phyloP scores from a whole-genome alignment of 2,329 filamentous ascomycete genomes.

The Diaporthe destruens region DNA sequence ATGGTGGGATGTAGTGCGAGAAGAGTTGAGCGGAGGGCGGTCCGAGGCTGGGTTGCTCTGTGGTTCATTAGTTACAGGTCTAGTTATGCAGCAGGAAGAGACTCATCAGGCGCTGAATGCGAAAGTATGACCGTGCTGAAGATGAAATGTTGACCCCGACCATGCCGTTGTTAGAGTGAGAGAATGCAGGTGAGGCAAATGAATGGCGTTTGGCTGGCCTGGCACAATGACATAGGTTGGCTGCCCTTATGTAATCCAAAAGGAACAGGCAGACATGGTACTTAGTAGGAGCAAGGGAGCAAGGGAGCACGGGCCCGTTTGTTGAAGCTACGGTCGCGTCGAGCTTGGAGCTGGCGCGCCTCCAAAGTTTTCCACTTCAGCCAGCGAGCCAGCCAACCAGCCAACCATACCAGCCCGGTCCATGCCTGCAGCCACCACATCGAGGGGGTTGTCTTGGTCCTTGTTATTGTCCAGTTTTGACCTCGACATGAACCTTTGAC shows the following conservation, averaged over 20 bases:
- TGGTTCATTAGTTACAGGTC: background rate
- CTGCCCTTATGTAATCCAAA: constrained; percentile 9
- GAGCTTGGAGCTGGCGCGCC: constrained; percentile 28
- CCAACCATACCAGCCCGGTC: constrained; percentile 20
- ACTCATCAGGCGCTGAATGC: background rate
- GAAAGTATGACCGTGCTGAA: background rate
- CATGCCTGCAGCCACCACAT: constrained; percentile 27
- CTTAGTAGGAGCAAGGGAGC: too few species aligned
- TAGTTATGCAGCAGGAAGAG: background rate
- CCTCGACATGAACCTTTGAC: constrained; percentile 34
- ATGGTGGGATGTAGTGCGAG: constrained; percentile 1
- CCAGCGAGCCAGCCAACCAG: constrained; percentile 16
- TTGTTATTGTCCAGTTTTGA: constrained; percentile 8
- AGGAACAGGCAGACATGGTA: too few species aligned
- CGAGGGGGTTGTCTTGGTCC: constrained; percentile 15
- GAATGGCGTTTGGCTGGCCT: background rate
- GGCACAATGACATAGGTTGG: background rate
- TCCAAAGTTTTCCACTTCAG: constrained; percentile 34
- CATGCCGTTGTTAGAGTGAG: too few species aligned
- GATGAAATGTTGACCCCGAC: background rate
- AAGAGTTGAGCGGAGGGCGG: background rate
- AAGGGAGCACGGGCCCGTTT: constrained; percentile 9
- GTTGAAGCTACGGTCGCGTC: constrained; percentile 24
- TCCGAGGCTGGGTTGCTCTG: background rate
- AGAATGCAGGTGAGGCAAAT: background rate